These are phyloP conservation scores for Keithomyces neogunnii DNA, from an alignment of 2,329 filamentous ascomycete genomes.

Conservation along the genomic window DNA sequence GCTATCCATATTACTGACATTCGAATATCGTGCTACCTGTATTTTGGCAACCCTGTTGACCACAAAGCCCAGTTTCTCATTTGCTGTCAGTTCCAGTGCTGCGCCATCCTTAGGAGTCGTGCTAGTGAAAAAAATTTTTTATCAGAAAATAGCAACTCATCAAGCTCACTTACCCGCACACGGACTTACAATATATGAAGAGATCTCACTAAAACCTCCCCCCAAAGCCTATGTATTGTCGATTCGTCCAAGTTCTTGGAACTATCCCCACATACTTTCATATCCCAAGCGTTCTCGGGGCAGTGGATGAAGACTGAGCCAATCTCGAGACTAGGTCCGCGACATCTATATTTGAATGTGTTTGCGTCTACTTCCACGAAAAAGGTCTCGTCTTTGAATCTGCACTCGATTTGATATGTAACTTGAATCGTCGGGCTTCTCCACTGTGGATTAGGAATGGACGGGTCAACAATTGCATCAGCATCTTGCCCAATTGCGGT, in stretches of 20 bases:
- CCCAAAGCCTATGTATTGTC: conserved; percentile 11
- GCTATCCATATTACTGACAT: conserved; percentile 5
- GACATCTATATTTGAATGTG: conserved; percentile 15
- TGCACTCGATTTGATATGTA: conserved; percentile 20
- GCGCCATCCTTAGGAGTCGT: conserved; percentile 10
- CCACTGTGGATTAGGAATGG: conserved; percentile 11
- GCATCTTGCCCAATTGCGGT: conserved; percentile 19
- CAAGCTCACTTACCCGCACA: no score
- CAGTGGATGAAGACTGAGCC: conserved; percentile 21
- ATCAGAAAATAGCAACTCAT: no score
- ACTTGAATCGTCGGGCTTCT: conserved; percentile 9
- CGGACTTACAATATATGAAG: conserved; percentile 17
- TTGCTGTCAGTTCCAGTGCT: conserved; percentile 9
- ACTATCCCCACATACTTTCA: conserved; percentile 16
- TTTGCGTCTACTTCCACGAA: conserved; percentile 19
- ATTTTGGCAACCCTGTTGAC: conserved; percentile 13
- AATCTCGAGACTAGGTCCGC: conserved; percentile 11
- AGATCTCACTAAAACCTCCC: conserved; percentile 13
- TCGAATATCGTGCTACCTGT: conserved; percentile 15
- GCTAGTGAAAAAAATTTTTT: conserved; percentile 3
- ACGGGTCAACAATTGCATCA: conserved; percentile 9
- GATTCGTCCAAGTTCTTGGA: conserved; percentile 8
- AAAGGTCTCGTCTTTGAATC: conserved; percentile 5
- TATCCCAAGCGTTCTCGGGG: conserved; percentile 21
- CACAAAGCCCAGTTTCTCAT: conserved; percentile 3